Conservation (phyloP, 2,329 filamentous ascomycete genomes). For the Hypoxylon sp. region DNA sequence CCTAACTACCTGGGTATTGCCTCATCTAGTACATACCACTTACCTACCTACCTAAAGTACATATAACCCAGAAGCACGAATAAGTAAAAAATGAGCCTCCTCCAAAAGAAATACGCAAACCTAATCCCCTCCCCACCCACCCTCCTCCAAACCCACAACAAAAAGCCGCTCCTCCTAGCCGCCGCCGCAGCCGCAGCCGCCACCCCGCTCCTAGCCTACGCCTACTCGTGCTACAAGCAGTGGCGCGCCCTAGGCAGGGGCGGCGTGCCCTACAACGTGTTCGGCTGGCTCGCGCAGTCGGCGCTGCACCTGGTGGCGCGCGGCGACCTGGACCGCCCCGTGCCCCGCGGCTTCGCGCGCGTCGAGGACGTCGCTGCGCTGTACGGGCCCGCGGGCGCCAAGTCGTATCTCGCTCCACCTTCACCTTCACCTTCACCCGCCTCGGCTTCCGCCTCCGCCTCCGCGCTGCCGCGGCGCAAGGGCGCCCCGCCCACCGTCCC, state of each 20-base stretch:
- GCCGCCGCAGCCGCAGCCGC: constrained; percentile 15
- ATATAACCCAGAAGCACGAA: neutral
- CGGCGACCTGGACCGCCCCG: constrained; percentile 51
- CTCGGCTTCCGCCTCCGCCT: constrained; percentile 51
- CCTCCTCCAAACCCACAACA: constrained; percentile 15
- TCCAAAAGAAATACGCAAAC: constrained; percentile 17
- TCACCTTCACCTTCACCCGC: constrained; percentile 30
- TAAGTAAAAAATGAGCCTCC: constrained; percentile 24
- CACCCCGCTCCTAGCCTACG: constrained; percentile 43
- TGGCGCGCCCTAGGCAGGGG: constrained; percentile 59
- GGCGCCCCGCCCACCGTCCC: constrained; percentile 52
- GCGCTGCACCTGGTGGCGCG: constrained; percentile 52
- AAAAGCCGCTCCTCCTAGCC: constrained; percentile 22
- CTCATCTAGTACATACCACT: no score
- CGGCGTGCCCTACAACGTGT: constrained; percentile 58
- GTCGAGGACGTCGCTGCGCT: constrained; percentile 33
- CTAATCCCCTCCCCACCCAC: constrained; percentile 1
- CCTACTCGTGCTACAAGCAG: constrained; percentile 53
- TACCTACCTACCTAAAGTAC: neutral
- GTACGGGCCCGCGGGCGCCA: constrained; percentile 47
- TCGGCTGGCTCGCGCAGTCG: constrained; percentile 57
- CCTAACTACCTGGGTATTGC: no score
- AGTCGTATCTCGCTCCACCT: constrained; percentile 39
- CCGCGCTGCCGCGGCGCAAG: constrained; percentile 46
- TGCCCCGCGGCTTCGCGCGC: constrained; percentile 46